These are phyloP conservation scores for Taphrina flavorubra DNA, from an alignment of 1,139 yeast genomes.

Conservation along the genomic window DNA sequence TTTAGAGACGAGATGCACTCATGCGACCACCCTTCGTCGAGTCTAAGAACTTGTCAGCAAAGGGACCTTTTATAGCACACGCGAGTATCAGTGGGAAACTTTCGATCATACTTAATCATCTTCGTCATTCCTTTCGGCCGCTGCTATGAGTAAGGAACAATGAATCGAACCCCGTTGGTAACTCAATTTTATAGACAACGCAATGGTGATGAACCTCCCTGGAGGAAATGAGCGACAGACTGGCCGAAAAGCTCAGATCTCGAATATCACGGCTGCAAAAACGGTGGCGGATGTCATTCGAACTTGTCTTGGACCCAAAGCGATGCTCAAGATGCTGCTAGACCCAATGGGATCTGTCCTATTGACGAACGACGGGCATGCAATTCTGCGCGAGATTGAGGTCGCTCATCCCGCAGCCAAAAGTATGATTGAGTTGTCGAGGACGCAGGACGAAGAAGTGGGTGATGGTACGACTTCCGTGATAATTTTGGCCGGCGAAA, in stretches of 20 bases:
- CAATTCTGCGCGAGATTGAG: slow-evolving; percentile 84
- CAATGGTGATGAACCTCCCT: slow-evolving; percentile 35
- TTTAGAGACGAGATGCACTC: slow-evolving; percentile 14
- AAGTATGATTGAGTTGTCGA: slow-evolving; percentile 93
- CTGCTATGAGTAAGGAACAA: not conserved
- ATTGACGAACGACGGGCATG: slow-evolving; percentile 97
- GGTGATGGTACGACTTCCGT: slow-evolving; percentile 47
- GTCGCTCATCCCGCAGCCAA: slow-evolving; percentile 98
- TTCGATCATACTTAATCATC: too few species aligned
- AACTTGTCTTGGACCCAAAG: slow-evolving; percentile 99
- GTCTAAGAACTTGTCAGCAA: not conserved
- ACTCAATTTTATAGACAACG: slow-evolving; percentile 8
- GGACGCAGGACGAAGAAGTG: slow-evolving; percentile 94
- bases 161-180: not conserved
- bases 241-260: slow-evolving; percentile 95
- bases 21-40: not conserved
- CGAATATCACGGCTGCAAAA: slow-evolving; percentile 97
- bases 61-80: not conserved
- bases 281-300: slow-evolving; percentile 70
- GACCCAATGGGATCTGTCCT: slow-evolving; percentile 98
- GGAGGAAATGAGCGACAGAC: slow-evolving; percentile 76
- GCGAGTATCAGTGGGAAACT: too few species aligned
- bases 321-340: slow-evolving; percentile 95
- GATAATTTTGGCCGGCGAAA: slow-evolving; percentile 86
- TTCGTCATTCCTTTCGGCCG: not conserved